phyloP scores from a whole-genome alignment of 2,329 filamentous ascomycete genomes.

The Furcasterigmium sp. region DNA sequence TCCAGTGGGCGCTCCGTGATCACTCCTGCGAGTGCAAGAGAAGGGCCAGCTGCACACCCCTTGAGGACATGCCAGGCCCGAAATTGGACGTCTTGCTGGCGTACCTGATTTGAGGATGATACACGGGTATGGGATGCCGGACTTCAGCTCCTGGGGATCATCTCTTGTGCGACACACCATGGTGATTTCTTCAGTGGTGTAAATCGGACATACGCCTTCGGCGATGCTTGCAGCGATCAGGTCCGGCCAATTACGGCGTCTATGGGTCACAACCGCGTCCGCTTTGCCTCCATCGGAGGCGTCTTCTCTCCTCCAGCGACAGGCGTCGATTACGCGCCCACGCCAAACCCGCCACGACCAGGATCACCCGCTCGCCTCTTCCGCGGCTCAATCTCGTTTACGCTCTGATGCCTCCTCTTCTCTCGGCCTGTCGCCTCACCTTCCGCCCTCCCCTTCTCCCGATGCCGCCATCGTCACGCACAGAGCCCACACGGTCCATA shows the following conservation, averaged over 20 bases:
- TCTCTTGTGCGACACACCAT: background rate
- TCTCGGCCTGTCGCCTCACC: slow-evolving; percentile 11
- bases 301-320: slow-evolving; percentile 37
- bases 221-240: too few species aligned
- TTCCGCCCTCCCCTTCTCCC: slow-evolving; percentile 6
- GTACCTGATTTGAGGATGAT: too few species aligned
- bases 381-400: slow-evolving; percentile 2
- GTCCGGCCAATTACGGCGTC: slow-evolving; percentile 33
- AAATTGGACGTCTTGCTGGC: too few species aligned
- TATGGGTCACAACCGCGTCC: slow-evolving; percentile 30
- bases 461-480: too few species aligned
- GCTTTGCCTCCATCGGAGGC: slow-evolving; percentile 43
- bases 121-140: too few species aligned
- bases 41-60: slow-evolving; percentile 9
- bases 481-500: too few species aligned
- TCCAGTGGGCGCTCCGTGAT: slow-evolving; percentile 29
- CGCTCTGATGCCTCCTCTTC: slow-evolving; percentile 16
- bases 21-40: slow-evolving; percentile 26
- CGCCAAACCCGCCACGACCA: slow-evolving; percentile 9
- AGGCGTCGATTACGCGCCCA: slow-evolving; percentile 48
- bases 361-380: slow-evolving; percentile 10
- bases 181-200: background rate
- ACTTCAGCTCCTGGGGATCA: too few species aligned
- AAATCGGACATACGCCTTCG: background rate
- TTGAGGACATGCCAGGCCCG: too few species aligned